Evolutionary conservation across 768 basidiomycete species (phyloP).

Genomic region (Tulasnella sp.): DNA sequence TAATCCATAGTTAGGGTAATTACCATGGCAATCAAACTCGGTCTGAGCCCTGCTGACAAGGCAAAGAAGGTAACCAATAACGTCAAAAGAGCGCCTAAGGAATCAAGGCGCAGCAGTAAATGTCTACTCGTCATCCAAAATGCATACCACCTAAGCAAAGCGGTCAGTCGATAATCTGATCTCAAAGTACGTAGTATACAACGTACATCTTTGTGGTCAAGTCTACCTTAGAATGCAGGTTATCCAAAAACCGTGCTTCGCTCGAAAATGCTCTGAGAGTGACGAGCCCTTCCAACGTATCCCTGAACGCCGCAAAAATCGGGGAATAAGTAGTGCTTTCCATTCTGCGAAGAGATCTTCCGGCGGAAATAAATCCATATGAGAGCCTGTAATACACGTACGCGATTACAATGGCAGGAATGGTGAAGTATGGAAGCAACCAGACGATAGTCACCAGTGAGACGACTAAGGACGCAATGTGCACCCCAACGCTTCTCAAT

Average conservation of each 20-base stretch:
- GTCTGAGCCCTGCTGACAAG: constrained; percentile 38
- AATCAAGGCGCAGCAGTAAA: constrained; percentile 73
- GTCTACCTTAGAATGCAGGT: constrained; percentile 60
- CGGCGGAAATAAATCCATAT: constrained; percentile 42
- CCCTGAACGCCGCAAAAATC: constrained; percentile 71
- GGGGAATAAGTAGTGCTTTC: constrained; percentile 80
- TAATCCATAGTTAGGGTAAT: constrained; percentile 63
- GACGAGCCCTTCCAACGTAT: constrained; percentile 53
- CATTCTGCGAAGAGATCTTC: constrained; percentile 76
- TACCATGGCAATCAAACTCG: constrained; percentile 36
- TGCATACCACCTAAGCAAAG: constrained; percentile 49
- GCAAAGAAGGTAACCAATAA: constrained; percentile 66
- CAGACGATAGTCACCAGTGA: constrained; percentile 52
- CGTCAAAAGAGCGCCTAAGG: constrained; percentile 58
- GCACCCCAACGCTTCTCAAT: constrained; percentile 62
- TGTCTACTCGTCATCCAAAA: constrained; percentile 88
- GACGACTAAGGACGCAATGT: constrained; percentile 62
- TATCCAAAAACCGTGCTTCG: constrained; percentile 62
- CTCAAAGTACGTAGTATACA: no score
- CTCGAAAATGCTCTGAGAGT: constrained; percentile 85
- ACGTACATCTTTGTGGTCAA: constrained; percentile 52
- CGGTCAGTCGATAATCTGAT: no score
- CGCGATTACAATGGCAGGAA: constrained; percentile 60
- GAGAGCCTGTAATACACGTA: constrained; percentile 43
- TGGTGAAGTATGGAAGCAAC: constrained; percentile 70